Percentiles rank a stretch among this genome's conserved stretches.
phyloP scores from a whole-genome alignment of 495 filamentous ascomycete species.

The Xylaria venustula region DNA sequence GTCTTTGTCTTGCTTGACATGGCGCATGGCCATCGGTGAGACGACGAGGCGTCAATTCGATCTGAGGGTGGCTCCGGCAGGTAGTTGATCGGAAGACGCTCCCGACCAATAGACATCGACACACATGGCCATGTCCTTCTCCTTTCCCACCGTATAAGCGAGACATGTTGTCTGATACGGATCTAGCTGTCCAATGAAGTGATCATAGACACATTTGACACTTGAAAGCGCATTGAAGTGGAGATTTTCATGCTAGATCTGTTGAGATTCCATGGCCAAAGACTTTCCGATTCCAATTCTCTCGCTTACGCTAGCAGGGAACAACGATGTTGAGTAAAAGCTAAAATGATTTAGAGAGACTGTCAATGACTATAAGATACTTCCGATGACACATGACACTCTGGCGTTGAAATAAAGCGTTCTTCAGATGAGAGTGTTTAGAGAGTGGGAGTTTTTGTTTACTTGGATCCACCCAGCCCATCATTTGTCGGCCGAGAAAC shows the following conservation, averaged over 20 bases:
- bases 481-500: neutral
- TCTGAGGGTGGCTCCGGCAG: no score
- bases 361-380: neutral
- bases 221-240: neutral
- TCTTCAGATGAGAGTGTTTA: no score
- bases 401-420: conserved; percentile 16
- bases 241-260: neutral
- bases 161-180: neutral
- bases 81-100: no score
- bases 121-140: no score
- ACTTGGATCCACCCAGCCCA: neutral
- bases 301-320: neutral
- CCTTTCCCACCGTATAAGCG: no score
- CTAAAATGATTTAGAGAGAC: neutral
- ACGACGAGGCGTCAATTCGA: no score
- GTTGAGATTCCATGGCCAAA: neutral
- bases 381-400: conserved; percentile 27
- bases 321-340: neutral
- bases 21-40: neutral
- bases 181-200: conserved; percentile 1
- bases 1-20: neutral
- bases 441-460: neutral
- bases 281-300: neutral
- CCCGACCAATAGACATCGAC: no score
- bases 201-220: conserved; percentile 13